phyloP scores from a whole-genome alignment of 306 rosid species.

The Datisca glomerata region DNA sequence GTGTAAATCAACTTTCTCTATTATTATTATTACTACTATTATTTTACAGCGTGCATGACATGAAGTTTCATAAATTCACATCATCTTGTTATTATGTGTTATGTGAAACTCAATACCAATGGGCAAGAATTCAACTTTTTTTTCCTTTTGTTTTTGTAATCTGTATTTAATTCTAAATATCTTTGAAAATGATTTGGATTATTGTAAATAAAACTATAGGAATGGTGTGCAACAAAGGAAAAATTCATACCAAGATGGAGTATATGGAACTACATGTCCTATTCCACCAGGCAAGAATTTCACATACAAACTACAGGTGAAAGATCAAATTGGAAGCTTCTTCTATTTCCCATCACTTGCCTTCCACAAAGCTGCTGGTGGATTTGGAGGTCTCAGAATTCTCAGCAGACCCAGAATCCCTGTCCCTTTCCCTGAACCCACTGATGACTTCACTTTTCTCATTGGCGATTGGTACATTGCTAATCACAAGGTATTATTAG shows the following conservation, averaged over 20 bases:
- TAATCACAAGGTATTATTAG: slow-evolving; percentile 54
- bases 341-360: slow-evolving; percentile 80
- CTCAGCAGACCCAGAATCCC: slow-evolving; percentile 86
- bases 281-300: slow-evolving; percentile 97
- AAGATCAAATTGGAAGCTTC: slow-evolving; percentile 97
- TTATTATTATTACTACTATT: no score
- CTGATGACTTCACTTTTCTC: slow-evolving; percentile 52
- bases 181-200: no score
- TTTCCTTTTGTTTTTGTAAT: no score
- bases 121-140: no score
- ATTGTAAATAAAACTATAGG: slow-evolving; percentile 48
- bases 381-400: slow-evolving; percentile 76
- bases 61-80: no score
- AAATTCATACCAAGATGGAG: slow-evolving; percentile 95
- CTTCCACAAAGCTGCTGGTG: slow-evolving; percentile 90
- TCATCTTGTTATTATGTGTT: no score
- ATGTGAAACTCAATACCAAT: no score
- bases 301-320: slow-evolving; percentile 89
- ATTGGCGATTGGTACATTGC: slow-evolving; percentile 86
- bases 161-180: no score
- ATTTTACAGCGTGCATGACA: no score
- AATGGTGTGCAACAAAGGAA: slow-evolving; percentile 75
- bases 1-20: no score
- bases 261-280: slow-evolving; percentile 91
- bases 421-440: slow-evolving; percentile 83